These are phyloP conservation scores for Torrubiella hemipterigena DNA, from an alignment of 2,329 filamentous ascomycete species.

Conservation along the genomic window DNA sequence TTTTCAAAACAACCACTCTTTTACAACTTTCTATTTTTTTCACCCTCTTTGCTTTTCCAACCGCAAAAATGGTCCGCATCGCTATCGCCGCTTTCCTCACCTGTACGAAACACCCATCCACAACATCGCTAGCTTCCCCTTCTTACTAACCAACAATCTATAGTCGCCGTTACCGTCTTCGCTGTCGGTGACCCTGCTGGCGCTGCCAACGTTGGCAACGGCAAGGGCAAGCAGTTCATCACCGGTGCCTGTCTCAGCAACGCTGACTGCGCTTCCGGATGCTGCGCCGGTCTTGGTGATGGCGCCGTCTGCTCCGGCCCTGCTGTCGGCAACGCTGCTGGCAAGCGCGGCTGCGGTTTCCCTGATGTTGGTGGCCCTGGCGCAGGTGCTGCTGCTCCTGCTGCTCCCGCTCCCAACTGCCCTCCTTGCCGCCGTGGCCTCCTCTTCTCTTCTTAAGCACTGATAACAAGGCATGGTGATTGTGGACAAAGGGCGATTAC, in stretches of 20 bases:
- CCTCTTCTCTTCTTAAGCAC: too few species aligned
- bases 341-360: constrained; percentile 21
- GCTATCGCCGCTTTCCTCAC: constrained; percentile 11
- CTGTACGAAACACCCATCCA: constrained; percentile 12
- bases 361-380: constrained; percentile 2
- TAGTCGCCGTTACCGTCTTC: constrained; percentile 7
- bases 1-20: too few species aligned
- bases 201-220: constrained; percentile 13
- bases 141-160: too few species aligned
- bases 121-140: too few species aligned
- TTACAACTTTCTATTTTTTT: too few species aligned
- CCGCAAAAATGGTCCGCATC: constrained; percentile 18
- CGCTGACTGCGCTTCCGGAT: constrained; percentile 17
- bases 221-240: constrained; percentile 15
- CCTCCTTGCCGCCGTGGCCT: too few species aligned
- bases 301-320: constrained; percentile 16
- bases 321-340: constrained; percentile 13
- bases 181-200: constrained; percentile 11
- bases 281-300: constrained; percentile 14
- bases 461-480: too few species aligned
- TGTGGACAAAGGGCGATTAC: too few species aligned
- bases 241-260: constrained; percentile 13
- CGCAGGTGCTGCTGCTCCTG: background rate
- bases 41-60: constrained; percentile 2
- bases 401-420: too few species aligned